Evolutionary conservation across 805 yeast species (phyloP), one percentile per base, ranked within the genome.

Genomic region (Saccharomycopsis fodiens): DNA sequence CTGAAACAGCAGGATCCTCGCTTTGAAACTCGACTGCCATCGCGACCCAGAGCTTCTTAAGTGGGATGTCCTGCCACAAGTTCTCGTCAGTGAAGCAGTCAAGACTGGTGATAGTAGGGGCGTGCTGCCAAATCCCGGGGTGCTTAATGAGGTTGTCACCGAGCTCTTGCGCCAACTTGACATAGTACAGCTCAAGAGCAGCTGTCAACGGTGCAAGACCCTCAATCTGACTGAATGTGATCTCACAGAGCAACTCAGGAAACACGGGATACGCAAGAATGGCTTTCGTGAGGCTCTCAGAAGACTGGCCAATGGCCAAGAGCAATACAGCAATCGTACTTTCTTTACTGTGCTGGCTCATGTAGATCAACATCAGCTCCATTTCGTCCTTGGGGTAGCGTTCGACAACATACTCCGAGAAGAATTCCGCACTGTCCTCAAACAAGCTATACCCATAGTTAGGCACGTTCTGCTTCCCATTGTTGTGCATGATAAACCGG

Each of bases 371-470:
- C 2, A 44, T 8, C 15, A 12, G 15, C 4, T 23, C 59, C 4
- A 57, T 39, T 1, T 44, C 42, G 48, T 66, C 72, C 41, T 57
- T 63, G 1, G 54, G 17, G 44, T 61, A 57, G 19, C 47, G 42
- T 0, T 48, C 46, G 12, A 57, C 45, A n/a, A 57, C 52, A 46
- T 61, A 70, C 45, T 70, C 73, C 6, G 63, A 50, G 31, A 73
- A 65, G 36, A 60, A 53, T 34, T 72, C 75, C 16, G 63, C 52
- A 37, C 69, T 67, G 7, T 63, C 64, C 4, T 50, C 56, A 19
- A 60, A 56, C 3, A 67, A 47, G 1, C 56, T 50, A 29, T 61
- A 63, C 0, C 74, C 69, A 52, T 60, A 56, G 31, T 52, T 45
- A 35, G 57, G 61, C 3, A 37, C 20, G 15, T 42, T 31, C 21